Conservation (phyloP, 805 yeast genomes). For the Nakazawaea anatomiae region DNA sequence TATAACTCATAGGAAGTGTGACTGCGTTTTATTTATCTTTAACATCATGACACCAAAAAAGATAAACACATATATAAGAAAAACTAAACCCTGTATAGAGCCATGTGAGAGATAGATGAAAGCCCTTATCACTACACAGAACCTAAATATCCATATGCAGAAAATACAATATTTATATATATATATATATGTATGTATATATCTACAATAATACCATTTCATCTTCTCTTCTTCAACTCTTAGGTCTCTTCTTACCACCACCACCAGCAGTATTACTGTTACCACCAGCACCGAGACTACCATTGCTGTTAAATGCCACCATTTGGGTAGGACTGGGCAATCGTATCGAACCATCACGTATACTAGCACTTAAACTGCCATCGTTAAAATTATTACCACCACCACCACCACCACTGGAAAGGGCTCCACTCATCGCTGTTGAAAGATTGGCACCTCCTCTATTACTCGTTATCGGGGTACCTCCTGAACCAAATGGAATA, state of each 20-base stretch:
- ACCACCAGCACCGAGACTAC: slow-evolving; percentile 7
- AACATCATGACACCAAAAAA: slow-evolving; percentile 3
- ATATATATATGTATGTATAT: too few relatives aligned
- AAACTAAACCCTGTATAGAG: too few relatives aligned
- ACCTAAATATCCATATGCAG: too few relatives aligned
- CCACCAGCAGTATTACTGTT: background rate
- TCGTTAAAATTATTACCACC: slow-evolving; percentile 19
- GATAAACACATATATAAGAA: background rate
- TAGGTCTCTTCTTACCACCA: background rate
- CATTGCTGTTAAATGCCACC: slow-evolving; percentile 18
- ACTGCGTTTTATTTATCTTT: background rate
- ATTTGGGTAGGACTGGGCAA: slow-evolving; percentile 21
- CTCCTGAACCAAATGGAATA: slow-evolving; percentile 35
- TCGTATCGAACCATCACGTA: slow-evolving; percentile 17
- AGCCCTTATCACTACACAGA: too few relatives aligned
- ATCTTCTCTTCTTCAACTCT: background rate
- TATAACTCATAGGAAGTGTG: background rate
- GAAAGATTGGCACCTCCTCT: background rate
- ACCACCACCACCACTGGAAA: slow-evolving; percentile 5
- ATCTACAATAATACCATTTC: too few relatives aligned
- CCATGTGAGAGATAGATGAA: too few relatives aligned
- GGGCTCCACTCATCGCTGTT: background rate
- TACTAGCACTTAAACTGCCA: slow-evolving; percentile 6
- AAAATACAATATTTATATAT: too few relatives aligned
- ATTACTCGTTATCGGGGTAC: slow-evolving; percentile 23